phyloP scores from a whole-genome alignment of 257 asterid genomes.

The Fraxinus quadrangulata region DNA sequence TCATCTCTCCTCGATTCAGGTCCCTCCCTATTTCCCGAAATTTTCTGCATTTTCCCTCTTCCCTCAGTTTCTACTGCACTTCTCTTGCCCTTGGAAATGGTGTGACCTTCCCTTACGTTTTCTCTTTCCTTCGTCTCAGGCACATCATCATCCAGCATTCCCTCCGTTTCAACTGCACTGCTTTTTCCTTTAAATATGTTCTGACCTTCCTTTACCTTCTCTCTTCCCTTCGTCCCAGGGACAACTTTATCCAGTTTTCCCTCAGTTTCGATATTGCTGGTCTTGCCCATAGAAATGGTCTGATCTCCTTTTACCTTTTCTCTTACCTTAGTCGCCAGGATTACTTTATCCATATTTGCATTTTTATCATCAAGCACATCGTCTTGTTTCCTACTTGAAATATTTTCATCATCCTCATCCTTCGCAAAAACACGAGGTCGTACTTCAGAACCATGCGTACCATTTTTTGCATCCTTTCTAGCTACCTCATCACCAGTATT shows the following conservation, averaged over 20 bases:
- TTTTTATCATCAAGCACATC: neutral
- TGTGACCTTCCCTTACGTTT: neutral
- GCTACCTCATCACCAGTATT: neutral
- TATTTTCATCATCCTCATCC: too few species aligned
- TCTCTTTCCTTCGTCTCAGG: neutral
- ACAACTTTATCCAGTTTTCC: neutral
- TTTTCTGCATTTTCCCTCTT: neutral
- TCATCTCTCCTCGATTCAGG: conserved; percentile 10
- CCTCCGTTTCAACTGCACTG: too few species aligned
- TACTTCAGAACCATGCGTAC: too few species aligned
- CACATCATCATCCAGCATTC: too few species aligned
- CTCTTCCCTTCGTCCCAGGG: neutral
- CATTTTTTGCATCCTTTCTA: too few species aligned
- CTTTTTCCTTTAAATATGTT: too few species aligned
- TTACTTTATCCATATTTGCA: neutral
- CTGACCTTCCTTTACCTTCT: too few species aligned
- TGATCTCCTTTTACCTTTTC: neutral
- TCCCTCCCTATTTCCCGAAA: conserved; percentile 21
- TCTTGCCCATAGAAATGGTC: conserved; percentile 19
- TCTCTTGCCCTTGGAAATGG: conserved; percentile 20
- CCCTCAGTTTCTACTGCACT: conserved; percentile 16
- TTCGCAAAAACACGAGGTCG: too few species aligned
- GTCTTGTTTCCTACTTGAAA: neutral
- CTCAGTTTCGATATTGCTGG: neutral
- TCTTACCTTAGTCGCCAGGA: neutral